phyloP scores from a whole-genome alignment of 306 rosid species.

The Trifolium fragiferum region DNA sequence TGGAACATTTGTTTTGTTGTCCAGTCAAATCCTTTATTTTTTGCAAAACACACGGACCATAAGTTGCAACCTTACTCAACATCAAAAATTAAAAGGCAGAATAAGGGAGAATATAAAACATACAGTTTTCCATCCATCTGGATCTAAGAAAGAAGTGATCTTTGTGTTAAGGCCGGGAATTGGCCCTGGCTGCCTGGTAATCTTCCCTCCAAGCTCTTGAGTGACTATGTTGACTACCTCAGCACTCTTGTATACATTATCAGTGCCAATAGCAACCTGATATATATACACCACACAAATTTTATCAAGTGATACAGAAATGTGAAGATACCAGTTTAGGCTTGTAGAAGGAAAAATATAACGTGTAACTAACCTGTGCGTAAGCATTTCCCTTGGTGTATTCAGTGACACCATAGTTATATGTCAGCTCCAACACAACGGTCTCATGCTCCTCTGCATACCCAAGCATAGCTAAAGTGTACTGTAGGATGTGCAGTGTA shows the following conservation, averaged over 20 bases:
- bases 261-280: conserved; percentile 90
- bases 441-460: conserved; percentile 88
- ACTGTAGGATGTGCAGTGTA: conserved; percentile 57
- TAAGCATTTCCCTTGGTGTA: conserved; percentile 94
- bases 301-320: conserved; percentile 27
- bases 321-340: conserved; percentile 19
- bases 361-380: conserved; percentile 69
- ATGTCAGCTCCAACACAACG: conserved; percentile 88
- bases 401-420: conserved; percentile 90
- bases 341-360: conserved; percentile 10
- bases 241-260: conserved; percentile 93
- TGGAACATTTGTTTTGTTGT: neutral
- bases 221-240: conserved; percentile 73
- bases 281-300: conserved; percentile 21
- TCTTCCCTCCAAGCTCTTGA: conserved; percentile 95
- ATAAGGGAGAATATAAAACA: conserved; percentile 38
- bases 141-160: conserved; percentile 83
- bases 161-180: conserved; percentile 89
- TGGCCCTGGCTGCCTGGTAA: conserved; percentile 89
- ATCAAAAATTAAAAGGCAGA: neutral
- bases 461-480: conserved; percentile 80
- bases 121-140: conserved; percentile 99
- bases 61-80: neutral
- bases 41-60: neutral
- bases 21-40: neutral